Conservation (phyloP, 208 protist genomes). For the Trypanosoma cruzi region DNA sequence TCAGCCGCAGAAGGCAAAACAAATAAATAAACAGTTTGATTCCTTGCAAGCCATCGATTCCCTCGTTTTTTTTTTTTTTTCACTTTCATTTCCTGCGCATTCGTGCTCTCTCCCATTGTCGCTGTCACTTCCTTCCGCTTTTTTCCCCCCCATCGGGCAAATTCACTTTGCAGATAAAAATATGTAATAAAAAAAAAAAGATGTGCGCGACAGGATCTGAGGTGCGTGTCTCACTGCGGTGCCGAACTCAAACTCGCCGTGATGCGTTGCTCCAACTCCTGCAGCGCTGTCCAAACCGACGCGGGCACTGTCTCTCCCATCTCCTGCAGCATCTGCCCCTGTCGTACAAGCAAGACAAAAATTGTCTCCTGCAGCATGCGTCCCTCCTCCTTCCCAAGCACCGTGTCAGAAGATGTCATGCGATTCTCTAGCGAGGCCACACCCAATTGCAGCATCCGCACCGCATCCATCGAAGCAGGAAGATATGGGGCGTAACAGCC, state of each 20-base stretch:
- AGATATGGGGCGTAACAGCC: conserved; percentile 80
- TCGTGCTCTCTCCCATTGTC: background rate
- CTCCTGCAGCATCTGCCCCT: conserved; percentile 75
- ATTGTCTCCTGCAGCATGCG: conserved; percentile 79
- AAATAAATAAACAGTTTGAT: background rate
- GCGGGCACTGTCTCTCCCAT: conserved; percentile 42
- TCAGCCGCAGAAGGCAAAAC: background rate
- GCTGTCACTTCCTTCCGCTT: background rate
- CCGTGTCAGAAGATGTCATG: conserved; percentile 55
- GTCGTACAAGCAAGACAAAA: conserved; percentile 73
- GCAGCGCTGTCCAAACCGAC: conserved; percentile 35
- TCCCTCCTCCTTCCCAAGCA: conserved; percentile 67
- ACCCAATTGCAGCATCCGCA: conserved; percentile 28
- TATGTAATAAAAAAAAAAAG: background rate
- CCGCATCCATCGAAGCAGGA: conserved; percentile 27
- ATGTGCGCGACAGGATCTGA: background rate
- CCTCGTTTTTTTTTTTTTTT: background rate
- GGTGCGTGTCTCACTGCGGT: background rate
- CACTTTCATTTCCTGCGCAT: background rate
- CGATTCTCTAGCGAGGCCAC: conserved; percentile 48
- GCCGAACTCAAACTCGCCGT: background rate
- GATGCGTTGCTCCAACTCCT: conserved; percentile 26
- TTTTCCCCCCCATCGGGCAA: background rate
- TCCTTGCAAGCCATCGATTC: background rate
- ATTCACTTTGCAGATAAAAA: background rate